These are phyloP conservation scores for Ananas comosus DNA, from an alignment of 176 grass and related monocot species.

Conservation along the genomic window DNA sequence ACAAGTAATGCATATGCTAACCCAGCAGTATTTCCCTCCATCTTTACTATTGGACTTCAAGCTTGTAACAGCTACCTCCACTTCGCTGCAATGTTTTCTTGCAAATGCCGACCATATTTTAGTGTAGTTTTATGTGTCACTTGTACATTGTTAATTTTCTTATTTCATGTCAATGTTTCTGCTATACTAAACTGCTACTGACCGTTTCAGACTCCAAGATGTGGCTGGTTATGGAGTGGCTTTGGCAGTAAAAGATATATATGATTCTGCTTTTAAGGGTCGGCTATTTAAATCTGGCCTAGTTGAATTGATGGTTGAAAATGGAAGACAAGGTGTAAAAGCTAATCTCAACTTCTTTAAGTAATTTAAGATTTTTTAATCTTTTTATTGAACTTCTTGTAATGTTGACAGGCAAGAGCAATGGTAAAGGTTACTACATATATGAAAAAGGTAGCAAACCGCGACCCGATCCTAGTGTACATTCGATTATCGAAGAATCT, in stretches of 20 bases:
- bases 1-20: no score
- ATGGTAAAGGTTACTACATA: conserved; percentile 93
- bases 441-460: conserved; percentile 91
- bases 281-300: conserved; percentile 37
- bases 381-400: conserved; percentile 8
- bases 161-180: not conserved
- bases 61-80: no score
- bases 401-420: conserved; percentile 54
- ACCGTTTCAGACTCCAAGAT: conserved; percentile 57
- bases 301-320: conserved; percentile 45
- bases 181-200: not conserved
- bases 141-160: not conserved
- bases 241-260: conserved; percentile 69
- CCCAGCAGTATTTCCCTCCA: no score
- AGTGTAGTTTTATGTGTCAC: not conserved
- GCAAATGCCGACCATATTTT: not conserved
- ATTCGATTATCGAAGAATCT: conserved; percentile 70
- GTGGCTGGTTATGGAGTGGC: conserved; percentile 89
- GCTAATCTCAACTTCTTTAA: conserved; percentile 16
- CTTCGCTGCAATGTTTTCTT: not conserved
- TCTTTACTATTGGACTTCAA: no score
- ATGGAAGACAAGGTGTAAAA: conserved; percentile 68
- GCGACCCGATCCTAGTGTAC: conserved; percentile 74
- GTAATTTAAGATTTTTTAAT: not conserved
- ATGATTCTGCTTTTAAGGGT: conserved; percentile 41